These are phyloP conservation scores for Aspergillus thermomutatus DNA, from an alignment of 2,329 filamentous ascomycete genomes.

Conservation along the genomic window DNA sequence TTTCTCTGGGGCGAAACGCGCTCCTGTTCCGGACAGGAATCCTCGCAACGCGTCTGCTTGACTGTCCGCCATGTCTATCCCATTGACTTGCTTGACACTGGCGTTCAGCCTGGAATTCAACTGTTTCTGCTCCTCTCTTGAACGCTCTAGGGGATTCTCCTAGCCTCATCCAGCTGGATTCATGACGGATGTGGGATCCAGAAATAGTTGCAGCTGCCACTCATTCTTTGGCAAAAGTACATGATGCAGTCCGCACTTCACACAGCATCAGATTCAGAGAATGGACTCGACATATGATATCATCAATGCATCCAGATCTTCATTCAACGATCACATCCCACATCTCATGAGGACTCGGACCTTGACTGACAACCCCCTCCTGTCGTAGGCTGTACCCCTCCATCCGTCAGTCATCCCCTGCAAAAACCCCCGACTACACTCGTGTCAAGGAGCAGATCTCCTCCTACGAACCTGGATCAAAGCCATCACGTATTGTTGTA, in stretches of 20 bases:
- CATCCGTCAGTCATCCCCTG: neutral
- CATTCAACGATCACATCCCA: neutral
- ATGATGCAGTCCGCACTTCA: neutral
- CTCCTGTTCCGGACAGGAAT: neutral
- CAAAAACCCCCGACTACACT: neutral
- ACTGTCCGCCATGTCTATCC: neutral
- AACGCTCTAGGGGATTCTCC: neutral
- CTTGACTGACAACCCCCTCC: neutral
- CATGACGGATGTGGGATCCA: neutral
- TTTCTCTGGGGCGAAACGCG: neutral
- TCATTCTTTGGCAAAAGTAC: neutral
- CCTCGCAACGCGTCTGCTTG: neutral
- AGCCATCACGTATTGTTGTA: neutral
- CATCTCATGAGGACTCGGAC: neutral
- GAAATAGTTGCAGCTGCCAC: neutral
- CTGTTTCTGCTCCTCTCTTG: neutral
- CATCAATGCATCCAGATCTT: neutral
- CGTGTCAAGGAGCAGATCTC: neutral
- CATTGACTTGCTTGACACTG: neutral
- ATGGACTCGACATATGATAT: neutral
- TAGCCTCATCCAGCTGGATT: neutral
- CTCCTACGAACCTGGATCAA: neutral
- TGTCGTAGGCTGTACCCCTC: neutral
- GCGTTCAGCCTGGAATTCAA: neutral
- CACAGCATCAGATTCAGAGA: neutral